Evolutionary conservation across 257 asterid species (phyloP).

Genomic region (Petunia secreta): DNA sequence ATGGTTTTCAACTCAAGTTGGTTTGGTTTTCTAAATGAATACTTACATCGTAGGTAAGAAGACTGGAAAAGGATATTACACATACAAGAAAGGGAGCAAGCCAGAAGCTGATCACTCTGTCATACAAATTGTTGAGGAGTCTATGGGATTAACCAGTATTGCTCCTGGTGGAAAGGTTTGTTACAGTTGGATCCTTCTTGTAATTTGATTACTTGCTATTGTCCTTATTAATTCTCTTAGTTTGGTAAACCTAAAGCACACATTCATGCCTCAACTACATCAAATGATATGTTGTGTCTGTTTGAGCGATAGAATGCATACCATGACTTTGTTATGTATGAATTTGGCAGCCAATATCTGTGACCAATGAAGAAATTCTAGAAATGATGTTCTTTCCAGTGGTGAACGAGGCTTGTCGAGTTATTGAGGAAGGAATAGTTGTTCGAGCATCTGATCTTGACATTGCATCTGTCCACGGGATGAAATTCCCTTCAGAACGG

Average conservation of each 20-base stretch:
- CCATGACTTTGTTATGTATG: neutral
- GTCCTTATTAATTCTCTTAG: neutral
- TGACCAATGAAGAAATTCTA: slow-evolving; percentile 24
- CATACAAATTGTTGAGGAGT: slow-evolving; percentile 22
- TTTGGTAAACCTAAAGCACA: neutral
- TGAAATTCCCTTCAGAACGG: slow-evolving; percentile 35
- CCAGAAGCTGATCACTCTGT: slow-evolving; percentile 25
- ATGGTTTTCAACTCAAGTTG: neutral
- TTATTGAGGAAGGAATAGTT: slow-evolving; percentile 35
- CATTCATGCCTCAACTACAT: neutral
- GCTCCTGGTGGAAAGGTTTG: slow-evolving; percentile 29
- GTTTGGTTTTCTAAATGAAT: neutral
- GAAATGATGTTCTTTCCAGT: slow-evolving; percentile 40
- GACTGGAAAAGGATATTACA: slow-evolving; percentile 25
- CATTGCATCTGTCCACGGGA: slow-evolving; percentile 37
- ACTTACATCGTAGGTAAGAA: slow-evolving; percentile 22
- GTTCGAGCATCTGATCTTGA: slow-evolving; percentile 37
- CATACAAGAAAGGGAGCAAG: slow-evolving; percentile 22
- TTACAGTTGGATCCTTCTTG: neutral
- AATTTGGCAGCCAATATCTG: slow-evolving; percentile 15
- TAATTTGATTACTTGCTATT: neutral
- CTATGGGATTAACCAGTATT: slow-evolving; percentile 13
- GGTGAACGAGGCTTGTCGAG: slow-evolving; percentile 40
- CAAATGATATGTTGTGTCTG: neutral
- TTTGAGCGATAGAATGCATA: neutral